Evolutionary conservation across 2,329 filamentous ascomycete genomes (phyloP).

Genomic region (Phialocephala sp.): DNA sequence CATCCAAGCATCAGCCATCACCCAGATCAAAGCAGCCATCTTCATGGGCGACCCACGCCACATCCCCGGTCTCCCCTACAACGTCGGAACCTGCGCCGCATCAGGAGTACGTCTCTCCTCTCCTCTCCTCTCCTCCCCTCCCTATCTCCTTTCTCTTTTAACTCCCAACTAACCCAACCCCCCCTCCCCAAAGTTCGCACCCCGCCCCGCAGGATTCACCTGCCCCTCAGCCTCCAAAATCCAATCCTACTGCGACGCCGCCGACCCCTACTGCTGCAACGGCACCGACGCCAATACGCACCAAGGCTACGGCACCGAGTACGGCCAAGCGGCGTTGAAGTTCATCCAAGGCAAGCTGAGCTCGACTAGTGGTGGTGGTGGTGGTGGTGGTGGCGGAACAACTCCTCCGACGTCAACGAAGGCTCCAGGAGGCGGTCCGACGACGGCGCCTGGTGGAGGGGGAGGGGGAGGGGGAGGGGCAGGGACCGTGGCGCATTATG

Average conservation of each 20-base stretch:
- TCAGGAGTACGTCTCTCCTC: slow-evolving; percentile 55
- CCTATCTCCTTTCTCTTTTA: no score
- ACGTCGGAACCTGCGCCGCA: slow-evolving; percentile 64
- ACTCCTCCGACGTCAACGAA: not conserved
- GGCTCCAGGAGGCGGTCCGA: not conserved
- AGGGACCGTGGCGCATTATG: slow-evolving; percentile 13
- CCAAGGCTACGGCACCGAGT: slow-evolving; percentile 62
- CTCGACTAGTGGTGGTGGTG: not conserved
- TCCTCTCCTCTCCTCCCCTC: slow-evolving; percentile 25
- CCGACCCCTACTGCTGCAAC: slow-evolving; percentile 67
- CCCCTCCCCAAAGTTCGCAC: slow-evolving; percentile 63
- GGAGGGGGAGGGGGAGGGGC: no score
- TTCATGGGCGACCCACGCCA: slow-evolving; percentile 69
- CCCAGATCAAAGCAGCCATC: slow-evolving; percentile 66
- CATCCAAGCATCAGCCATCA: slow-evolving; percentile 53
- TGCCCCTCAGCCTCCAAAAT: slow-evolving; percentile 61
- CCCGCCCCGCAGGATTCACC: slow-evolving; percentile 58
- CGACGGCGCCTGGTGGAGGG: not conserved
- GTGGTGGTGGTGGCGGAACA: not conserved
- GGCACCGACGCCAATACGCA: slow-evolving; percentile 60
- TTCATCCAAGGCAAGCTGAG: slow-evolving; percentile 61
- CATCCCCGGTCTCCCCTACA: slow-evolving; percentile 59
- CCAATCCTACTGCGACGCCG: slow-evolving; percentile 63
- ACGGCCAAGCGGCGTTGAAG: slow-evolving; percentile 59
- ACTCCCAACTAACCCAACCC: slow-evolving; percentile 6